Base-by-base conservation (phyloP, 2,329 filamentous ascomycete species). In the Ophiostoma himal-ulmi region DNA sequence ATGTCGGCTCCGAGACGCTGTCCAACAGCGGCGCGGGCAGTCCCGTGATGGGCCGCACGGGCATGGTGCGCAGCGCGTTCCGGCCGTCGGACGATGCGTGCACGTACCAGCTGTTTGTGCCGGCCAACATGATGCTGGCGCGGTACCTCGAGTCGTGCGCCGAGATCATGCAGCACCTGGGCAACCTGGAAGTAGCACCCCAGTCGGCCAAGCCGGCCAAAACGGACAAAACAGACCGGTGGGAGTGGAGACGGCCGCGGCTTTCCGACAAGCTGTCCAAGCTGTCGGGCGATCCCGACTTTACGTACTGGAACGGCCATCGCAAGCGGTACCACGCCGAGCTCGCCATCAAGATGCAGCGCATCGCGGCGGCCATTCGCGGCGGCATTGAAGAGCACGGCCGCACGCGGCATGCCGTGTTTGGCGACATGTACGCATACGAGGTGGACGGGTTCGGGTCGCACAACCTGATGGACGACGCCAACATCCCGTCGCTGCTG, bases 1-100 rank as follows among this genome's bases (percentile, higher is more conserved):
- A 84, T 62, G 80, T 84, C 5, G 90, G 88, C 26, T 93, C 91
- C 0, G 91, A 94, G 78, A 94, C 91, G 0, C 83, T 94, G 26
- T 83, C 81, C 70, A 86, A 94, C 41, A 79, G 78, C 0, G 91
- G 91, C 5, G 82, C 88, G 44, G 91, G 91, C 13, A 93, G 92
- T 75, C 91, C 91, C 0, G 82, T 93, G 5, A 88, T 86, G 71
- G 86, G 84, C 39, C 91, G 90, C 0, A 81, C 79, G n/a, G 90
- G 90, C 0, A 83, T 94, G 30, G 84, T 94, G 69, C 86, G 91
- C 72, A 92, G 89, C 73, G 90, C 91, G 3, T 94, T 94, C 81
- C 84, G 91, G 1, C 91, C 91, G 1, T 92, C 89, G 71, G 91
- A 94, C 78, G 91, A 94, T 77, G 87, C 91, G 36, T 91, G 89